Percentiles rank a stretch among this genome's conserved stretches.
Conservation (phyloP, 441 rosid species). For the Euphorbia celastroides region DNA sequence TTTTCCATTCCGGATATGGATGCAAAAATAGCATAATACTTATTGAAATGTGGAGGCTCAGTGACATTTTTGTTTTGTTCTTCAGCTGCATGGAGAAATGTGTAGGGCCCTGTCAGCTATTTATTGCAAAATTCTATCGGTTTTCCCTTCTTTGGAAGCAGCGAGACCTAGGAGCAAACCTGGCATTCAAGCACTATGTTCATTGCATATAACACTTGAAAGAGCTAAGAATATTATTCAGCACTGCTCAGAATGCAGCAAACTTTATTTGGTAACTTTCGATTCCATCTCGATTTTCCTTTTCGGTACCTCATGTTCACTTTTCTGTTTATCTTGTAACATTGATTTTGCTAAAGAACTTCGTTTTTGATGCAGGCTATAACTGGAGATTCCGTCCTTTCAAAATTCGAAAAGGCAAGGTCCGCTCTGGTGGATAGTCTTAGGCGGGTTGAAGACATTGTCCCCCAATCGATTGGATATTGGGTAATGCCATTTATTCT, state of each 20-base stretch:
- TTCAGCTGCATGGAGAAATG: slow-evolving; percentile 94
- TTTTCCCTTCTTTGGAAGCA: slow-evolving; percentile 91
- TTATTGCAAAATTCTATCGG: slow-evolving; percentile 62
- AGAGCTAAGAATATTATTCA: slow-evolving; percentile 84
- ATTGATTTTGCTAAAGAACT: slow-evolving; percentile 9
- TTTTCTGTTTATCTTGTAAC: slow-evolving; percentile 9
- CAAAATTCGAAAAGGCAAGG: slow-evolving; percentile 80
- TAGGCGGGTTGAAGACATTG: slow-evolving; percentile 90
- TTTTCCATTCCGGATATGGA: background rate
- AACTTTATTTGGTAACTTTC: slow-evolving; percentile 86
- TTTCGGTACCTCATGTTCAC: background rate
- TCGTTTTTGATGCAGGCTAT: slow-evolving; percentile 61
- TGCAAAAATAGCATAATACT: background rate
- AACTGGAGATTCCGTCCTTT: slow-evolving; percentile 87
- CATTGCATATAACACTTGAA: slow-evolving; percentile 92
- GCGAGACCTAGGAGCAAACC: slow-evolving; percentile 96
- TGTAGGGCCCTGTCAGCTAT: slow-evolving; percentile 69
- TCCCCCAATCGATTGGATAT: slow-evolving; percentile 79
- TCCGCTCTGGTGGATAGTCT: slow-evolving; percentile 76
- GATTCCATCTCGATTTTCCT: too few relatives aligned
- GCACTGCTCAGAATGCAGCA: slow-evolving; percentile 91
- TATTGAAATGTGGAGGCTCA: background rate
- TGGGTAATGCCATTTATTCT: slow-evolving; percentile 41
- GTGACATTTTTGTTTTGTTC: slow-evolving; percentile 11
- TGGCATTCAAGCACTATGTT: slow-evolving; percentile 93